These are phyloP conservation scores for Colletotrichum caudatum DNA, from an alignment of 2,329 filamentous ascomycete species.

Conservation along the genomic window DNA sequence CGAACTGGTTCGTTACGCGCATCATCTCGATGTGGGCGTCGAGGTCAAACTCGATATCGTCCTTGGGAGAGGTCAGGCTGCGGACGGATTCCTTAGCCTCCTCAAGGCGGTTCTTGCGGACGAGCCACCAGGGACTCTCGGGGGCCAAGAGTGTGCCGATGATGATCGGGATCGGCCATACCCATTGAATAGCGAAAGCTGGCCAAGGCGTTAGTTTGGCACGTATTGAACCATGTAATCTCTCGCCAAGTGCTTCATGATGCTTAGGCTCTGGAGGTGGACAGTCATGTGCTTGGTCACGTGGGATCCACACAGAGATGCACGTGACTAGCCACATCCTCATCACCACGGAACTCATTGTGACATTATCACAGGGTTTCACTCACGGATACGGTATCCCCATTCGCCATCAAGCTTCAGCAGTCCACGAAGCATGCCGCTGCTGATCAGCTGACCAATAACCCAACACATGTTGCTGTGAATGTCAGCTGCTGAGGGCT, in stretches of 20 bases:
- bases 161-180: conserved; percentile 43
- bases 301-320: no score
- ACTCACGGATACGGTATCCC: conserved; percentile 58
- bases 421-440: conserved; percentile 52
- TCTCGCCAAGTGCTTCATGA: no score
- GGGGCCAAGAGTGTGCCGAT: conserved; percentile 42
- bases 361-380: background rate
- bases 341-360: no score
- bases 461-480: conserved; percentile 55
- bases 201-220: background rate
- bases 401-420: conserved; percentile 48
- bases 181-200: conserved; percentile 51
- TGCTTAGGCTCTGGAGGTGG: no score
- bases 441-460: conserved; percentile 55
- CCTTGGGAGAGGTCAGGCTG: conserved; percentile 41
- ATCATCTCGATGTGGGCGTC: conserved; percentile 45
- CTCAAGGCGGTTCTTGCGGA: conserved; percentile 44
- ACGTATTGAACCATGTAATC: no score
- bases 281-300: no score
- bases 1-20: conserved; percentile 49
- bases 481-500: conserved; percentile 30
- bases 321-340: no score
- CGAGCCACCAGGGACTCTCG: conserved; percentile 47
- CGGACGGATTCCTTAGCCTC: conserved; percentile 41
- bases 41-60: conserved; percentile 42